Evolutionary conservation across 2,329 filamentous ascomycete genomes (phyloP).

Genomic region (Lasiodiplodia gonubiensis): DNA sequence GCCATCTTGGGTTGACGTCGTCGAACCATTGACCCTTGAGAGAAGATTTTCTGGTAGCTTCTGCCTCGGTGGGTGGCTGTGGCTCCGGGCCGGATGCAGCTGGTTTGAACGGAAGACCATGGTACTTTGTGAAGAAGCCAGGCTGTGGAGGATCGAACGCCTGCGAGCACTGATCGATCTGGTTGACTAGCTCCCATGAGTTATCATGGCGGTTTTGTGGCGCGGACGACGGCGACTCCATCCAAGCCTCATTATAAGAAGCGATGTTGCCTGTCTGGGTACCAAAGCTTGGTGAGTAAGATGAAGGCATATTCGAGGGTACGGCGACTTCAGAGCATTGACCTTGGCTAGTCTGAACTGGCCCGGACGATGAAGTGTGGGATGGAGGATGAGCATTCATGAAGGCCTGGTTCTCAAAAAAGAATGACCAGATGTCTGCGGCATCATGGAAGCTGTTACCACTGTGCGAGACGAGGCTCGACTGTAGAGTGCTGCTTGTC

Average conservation of each 20-base stretch:
- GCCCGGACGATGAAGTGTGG: neutral
- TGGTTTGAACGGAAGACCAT: neutral
- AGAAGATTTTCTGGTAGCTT: neutral
- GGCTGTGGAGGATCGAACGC: neutral
- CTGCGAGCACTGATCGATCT: conserved; percentile 8
- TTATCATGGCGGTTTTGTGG: neutral
- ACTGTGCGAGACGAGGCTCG: neutral
- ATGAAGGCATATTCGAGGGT: neutral
- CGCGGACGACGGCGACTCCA: neutral
- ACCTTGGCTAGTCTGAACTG: neutral
- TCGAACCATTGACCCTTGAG: neutral
- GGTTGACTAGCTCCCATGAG: conserved; percentile 12
- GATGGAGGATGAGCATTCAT: neutral
- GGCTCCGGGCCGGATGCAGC: neutral
- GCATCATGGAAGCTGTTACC: neutral
- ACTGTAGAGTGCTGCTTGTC: neutral
- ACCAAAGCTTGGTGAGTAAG: neutral
- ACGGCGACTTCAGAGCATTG: neutral
- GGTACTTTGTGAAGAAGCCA: neutral
- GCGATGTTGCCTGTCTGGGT: neutral
- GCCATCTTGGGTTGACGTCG: conserved; percentile 1
- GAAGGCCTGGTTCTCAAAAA: neutral
- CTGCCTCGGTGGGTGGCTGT: neutral
- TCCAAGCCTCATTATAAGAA: neutral
- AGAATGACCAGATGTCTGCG: neutral